These are phyloP conservation scores for Eucalyptus victrix DNA, from an alignment of 345 rosid genomes.

Conservation along the genomic window DNA sequence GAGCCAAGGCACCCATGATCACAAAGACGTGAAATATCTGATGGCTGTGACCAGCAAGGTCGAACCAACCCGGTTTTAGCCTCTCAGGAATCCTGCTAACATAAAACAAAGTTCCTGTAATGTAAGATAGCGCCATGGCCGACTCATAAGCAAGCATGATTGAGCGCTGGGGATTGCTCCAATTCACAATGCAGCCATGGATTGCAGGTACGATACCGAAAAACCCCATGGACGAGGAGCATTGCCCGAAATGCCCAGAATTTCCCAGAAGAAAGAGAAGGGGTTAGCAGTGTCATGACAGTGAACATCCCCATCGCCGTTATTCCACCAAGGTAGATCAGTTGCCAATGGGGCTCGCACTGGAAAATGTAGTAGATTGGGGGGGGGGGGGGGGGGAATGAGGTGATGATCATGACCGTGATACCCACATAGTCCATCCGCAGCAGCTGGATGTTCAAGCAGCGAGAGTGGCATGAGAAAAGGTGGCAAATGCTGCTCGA, in stretches of 20 bases:
- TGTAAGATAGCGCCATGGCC: constrained; percentile 66
- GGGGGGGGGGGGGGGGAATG: too few species aligned
- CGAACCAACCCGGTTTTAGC: not conserved
- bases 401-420: constrained; percentile 81
- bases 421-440: constrained; percentile 65
- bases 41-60: not conserved
- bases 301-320: constrained; percentile 71
- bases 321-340: constrained; percentile 25
- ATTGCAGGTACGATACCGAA: constrained; percentile 60
- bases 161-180: constrained; percentile 38
- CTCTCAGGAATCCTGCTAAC: not conserved
- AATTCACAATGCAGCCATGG: constrained; percentile 56
- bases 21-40: constrained; percentile 11
- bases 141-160: constrained; percentile 41
- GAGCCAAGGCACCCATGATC: constrained; percentile 83
- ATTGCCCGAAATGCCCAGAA: constrained; percentile 48
- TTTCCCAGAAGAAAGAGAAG: constrained; percentile 38
- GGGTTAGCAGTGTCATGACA: constrained; percentile 47
- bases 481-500: constrained; percentile 81
- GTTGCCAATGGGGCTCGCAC: too few species aligned
- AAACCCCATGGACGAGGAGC: constrained; percentile 75
- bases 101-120: constrained; percentile 19
- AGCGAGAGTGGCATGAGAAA: constrained; percentile 67
- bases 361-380: too few species aligned
- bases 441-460: constrained; percentile 34